phyloP scores from a whole-genome alignment of 768 basidiomycete species.

The Tephrocybe sp. region DNA sequence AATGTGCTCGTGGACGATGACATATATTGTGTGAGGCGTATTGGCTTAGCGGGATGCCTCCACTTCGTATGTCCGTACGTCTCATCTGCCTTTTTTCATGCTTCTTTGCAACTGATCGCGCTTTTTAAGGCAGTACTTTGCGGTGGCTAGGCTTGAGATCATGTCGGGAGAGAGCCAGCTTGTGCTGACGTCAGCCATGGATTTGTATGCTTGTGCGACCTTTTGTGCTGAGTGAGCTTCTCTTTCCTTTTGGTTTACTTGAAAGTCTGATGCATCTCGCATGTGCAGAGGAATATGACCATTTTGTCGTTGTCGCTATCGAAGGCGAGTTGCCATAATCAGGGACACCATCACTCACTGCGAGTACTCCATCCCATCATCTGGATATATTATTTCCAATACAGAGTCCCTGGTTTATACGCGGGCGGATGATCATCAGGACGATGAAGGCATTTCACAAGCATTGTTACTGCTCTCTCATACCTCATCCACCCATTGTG shows the following conservation, averaged over 20 bases:
- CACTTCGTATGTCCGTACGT: slow-evolving; percentile 45
- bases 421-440: slow-evolving; percentile 22
- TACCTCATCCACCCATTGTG: no score
- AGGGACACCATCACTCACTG: slow-evolving; percentile 15
- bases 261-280: slow-evolving; percentile 16
- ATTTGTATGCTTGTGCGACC: slow-evolving; percentile 70
- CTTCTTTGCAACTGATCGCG: background rate
- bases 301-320: slow-evolving; percentile 1
- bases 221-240: slow-evolving; percentile 40
- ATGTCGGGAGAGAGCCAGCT: slow-evolving; percentile 40
- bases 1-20: no score
- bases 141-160: slow-evolving; percentile 73
- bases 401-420: slow-evolving; percentile 39
- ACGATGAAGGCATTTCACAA: no score
- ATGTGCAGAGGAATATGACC: slow-evolving; percentile 38
- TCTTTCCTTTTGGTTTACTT: no score
- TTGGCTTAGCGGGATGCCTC: no score
- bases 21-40: no score
- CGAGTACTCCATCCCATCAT: slow-evolving; percentile 33
- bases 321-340: slow-evolving; percentile 4
- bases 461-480: no score
- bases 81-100: no score
- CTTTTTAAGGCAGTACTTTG: slow-evolving; percentile 51
- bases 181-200: slow-evolving; percentile 48
- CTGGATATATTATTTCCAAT: slow-evolving; percentile 24